Evolutionary conservation across 306 rosid genomes (phyloP).

Genomic region (Cicer yamashitae): DNA sequence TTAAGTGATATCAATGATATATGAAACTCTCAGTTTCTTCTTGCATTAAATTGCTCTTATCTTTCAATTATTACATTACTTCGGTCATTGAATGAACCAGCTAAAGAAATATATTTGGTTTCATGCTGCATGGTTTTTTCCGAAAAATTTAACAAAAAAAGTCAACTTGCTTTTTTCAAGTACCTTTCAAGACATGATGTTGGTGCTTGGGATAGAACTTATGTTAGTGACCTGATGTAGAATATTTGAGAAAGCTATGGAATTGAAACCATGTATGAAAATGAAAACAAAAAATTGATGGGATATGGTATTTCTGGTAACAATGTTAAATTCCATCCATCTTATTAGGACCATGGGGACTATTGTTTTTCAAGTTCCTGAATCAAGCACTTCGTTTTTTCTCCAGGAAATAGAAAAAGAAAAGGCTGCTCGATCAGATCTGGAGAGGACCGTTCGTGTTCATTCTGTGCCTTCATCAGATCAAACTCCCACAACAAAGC

Average conservation of each 20-base stretch:
- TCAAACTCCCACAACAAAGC: conserved; percentile 62
- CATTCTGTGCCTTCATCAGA: conserved; percentile 62
- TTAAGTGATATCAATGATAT: conserved; percentile 21
- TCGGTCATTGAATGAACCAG: conserved; percentile 32
- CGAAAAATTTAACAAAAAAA: conserved; percentile 35
- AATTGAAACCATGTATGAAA: conserved; percentile 37
- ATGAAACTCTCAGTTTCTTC: conserved; percentile 35
- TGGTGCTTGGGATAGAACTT: conserved; percentile 26
- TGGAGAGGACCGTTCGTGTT: conserved; percentile 74
- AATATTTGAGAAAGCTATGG: conserved; percentile 33
- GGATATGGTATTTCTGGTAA: conserved; percentile 25
- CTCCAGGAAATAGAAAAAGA: conserved; percentile 90
- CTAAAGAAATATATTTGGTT: conserved; percentile 7
- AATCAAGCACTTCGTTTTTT: background rate
- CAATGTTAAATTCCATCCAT: conserved; percentile 28
- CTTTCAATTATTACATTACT: conserved; percentile 19
- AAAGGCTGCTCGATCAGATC: conserved; percentile 84
- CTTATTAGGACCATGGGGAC: conserved; percentile 27
- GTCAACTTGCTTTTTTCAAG: conserved; percentile 42
- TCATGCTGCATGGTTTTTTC: conserved; percentile 18
- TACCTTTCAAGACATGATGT: conserved; percentile 23
- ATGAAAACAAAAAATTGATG: background rate
- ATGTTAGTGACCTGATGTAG: conserved; percentile 31
- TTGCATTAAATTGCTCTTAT: conserved; percentile 22
- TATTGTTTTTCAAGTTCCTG: conserved; percentile 16